phyloP scores from a whole-genome alignment of 352 stramenopile species.

The Pythium scleroteichum region DNA sequence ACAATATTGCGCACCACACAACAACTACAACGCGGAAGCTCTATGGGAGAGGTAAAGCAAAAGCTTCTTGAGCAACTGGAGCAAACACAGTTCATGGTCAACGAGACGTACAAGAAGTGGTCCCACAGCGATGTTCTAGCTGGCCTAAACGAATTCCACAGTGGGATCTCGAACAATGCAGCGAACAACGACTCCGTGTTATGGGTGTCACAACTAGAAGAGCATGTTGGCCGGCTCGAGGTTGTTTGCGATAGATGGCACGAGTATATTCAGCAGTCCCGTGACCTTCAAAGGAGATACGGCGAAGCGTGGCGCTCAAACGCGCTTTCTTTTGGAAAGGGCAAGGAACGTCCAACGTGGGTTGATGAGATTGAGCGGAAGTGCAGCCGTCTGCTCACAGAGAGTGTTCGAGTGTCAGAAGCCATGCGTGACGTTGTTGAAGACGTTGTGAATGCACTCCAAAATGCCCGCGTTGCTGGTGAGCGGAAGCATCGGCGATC shows the following conservation, averaged over 20 bases:
- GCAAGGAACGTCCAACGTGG: conserved; percentile 43
- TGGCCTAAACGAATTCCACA: conserved; percentile 19
- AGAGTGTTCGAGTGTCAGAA: conserved; percentile 59
- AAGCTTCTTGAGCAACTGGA: conserved; percentile 72
- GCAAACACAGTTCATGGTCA: conserved; percentile 79
- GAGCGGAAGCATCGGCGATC: conserved; percentile 38
- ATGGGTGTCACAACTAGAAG: conserved; percentile 50
- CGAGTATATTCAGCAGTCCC: conserved; percentile 56
- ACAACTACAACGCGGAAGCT: conserved; percentile 50
- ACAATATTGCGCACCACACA: conserved; percentile 49
- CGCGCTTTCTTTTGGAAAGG: conserved; percentile 35
- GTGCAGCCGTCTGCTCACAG: conserved; percentile 46
- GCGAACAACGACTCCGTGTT: not conserved
- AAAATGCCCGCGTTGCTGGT: conserved; percentile 43
- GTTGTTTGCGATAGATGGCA: conserved; percentile 53
- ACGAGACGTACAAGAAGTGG: conserved; percentile 73
- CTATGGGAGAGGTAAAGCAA: conserved; percentile 70
- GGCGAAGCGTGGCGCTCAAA: conserved; percentile 41
- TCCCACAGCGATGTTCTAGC: conserved; percentile 51
- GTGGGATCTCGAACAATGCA: conserved; percentile 4
- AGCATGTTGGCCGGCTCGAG: conserved; percentile 58
- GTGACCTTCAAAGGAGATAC: conserved; percentile 53
- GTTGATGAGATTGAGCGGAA: conserved; percentile 62
- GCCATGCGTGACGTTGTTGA: conserved; percentile 52
- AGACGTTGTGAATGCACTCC: conserved; percentile 43